A percentile compares a stretch with the other conserved stretches of the same genome.
phyloP scores from a whole-genome alignment of 2,329 filamentous ascomycete genomes.

The Gyromitra esculenta region DNA sequence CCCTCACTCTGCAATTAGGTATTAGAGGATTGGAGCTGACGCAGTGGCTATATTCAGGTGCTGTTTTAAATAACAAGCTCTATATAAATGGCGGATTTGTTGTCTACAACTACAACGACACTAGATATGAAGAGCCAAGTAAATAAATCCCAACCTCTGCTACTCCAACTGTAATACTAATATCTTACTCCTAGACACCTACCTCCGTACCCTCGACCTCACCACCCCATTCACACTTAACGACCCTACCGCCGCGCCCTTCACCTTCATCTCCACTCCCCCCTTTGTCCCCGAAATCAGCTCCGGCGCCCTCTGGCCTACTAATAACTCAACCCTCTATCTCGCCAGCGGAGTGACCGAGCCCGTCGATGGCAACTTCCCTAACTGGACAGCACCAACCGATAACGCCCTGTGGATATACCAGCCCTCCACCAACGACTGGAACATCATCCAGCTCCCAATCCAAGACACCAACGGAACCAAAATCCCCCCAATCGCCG shows the following conservation, averaged over 20 bases:
- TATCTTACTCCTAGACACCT: background rate
- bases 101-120: conserved; percentile 10
- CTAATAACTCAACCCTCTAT: conserved; percentile 7
- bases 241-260: background rate
- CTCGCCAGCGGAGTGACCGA: conserved; percentile 1
- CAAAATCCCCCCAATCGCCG: background rate
- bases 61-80: conserved; percentile 11
- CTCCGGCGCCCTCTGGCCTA: conserved; percentile 12
- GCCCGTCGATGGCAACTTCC: background rate
- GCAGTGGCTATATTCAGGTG: background rate
- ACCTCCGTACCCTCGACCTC: conserved; percentile 16
- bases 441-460: background rate
- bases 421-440: background rate
- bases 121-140: conserved; percentile 10
- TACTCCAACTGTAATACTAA: background rate
- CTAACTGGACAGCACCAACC: background rate
- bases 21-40: background rate
- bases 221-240: background rate
- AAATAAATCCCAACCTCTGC: background rate
- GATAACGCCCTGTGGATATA: conserved; percentile 16
- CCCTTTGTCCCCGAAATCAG: conserved; percentile 1
- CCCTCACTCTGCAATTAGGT: no score
- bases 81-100: conserved; percentile 22
- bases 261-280: conserved; percentile 1
- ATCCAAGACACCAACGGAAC: background rate